Conservation (phyloP, 108 stramenopile genomes). For the Pseudonitzschia delicatissima region DNA sequence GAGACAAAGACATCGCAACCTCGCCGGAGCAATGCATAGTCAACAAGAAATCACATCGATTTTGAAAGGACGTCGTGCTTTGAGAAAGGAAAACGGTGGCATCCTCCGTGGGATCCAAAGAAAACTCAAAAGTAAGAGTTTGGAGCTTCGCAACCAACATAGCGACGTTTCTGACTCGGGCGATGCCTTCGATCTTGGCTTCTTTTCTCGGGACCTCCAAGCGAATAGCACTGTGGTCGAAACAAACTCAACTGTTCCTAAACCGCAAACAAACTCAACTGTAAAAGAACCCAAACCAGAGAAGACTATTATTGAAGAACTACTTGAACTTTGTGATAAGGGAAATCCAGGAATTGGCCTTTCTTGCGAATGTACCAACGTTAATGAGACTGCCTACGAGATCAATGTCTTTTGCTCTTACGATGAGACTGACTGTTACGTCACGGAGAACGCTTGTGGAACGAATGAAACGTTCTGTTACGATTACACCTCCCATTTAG, state of each 20-base stretch:
- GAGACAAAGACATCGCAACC: background rate
- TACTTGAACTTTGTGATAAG: background rate
- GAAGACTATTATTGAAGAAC: background rate
- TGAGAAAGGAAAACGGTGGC: background rate
- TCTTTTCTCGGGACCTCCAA: background rate
- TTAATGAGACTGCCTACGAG: background rate
- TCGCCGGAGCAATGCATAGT: background rate
- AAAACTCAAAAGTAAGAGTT: background rate
- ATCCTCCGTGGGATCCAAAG: too few species aligned
- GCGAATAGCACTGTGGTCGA: background rate
- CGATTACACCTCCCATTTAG: background rate
- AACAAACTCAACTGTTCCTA: background rate
- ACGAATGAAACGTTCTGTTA: background rate
- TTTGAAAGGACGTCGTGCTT: conserved; percentile 8
- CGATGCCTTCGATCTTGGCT: background rate
- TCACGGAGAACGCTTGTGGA: conserved; percentile 5
- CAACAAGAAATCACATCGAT: background rate
- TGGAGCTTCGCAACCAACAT: background rate
- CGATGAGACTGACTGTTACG: background rate
- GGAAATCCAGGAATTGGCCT: background rate
- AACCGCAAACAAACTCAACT: too few species aligned
- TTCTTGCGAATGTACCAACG: background rate
- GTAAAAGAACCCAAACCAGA: background rate
- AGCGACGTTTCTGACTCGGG: background rate
- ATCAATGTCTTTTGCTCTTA: background rate